A percentile compares a stretch with the other conserved stretches of the same genome.
These are phyloP conservation scores for Aspergillus glaucus DNA, from an alignment of 2,329 filamentous ascomycete species.

Conservation along the genomic window DNA sequence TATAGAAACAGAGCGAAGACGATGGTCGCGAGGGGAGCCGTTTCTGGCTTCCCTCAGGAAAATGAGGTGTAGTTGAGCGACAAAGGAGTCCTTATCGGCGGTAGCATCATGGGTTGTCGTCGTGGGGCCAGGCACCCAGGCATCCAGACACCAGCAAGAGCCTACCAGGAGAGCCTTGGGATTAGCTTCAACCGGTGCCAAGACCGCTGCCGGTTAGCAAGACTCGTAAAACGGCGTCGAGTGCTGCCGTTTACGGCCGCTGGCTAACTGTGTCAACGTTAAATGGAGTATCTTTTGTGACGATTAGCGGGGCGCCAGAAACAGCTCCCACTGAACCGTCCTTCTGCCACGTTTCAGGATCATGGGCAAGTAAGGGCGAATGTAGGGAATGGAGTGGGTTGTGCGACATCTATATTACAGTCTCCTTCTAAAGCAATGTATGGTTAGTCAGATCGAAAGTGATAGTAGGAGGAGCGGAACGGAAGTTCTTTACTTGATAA, in stretches of 20 bases:
- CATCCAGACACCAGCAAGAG: constrained; percentile 1
- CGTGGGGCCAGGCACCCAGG: neutral
- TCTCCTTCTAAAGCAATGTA: neutral
- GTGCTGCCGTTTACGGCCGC: constrained; percentile 11
- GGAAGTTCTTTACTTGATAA: neutral
- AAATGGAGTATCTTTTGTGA: constrained; percentile 1
- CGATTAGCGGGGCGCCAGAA: too few species aligned
- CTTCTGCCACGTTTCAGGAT: neutral
- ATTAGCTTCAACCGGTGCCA: constrained; percentile 10
- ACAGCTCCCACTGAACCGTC: too few species aligned
- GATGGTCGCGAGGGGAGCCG: constrained; percentile 8
- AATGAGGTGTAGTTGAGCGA: constrained; percentile 5
- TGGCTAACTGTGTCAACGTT: constrained; percentile 17
- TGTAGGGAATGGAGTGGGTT: neutral
- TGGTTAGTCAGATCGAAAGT: neutral
- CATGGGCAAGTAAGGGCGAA: neutral
- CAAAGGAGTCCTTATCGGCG: constrained; percentile 4
- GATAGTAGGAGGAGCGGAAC: neutral
- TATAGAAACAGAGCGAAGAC: constrained; percentile 13
- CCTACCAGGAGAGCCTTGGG: constrained; percentile 2
- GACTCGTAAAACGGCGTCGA: constrained; percentile 14
- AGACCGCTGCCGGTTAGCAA: constrained; percentile 11
- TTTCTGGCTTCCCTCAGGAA: constrained; percentile 7
- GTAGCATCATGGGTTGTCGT: neutral
- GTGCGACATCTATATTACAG: neutral